A percentile compares a stretch with the other conserved stretches of the same genome.
phyloP scores from a whole-genome alignment of 257 asterid genomes.

The Solanum pennellii region DNA sequence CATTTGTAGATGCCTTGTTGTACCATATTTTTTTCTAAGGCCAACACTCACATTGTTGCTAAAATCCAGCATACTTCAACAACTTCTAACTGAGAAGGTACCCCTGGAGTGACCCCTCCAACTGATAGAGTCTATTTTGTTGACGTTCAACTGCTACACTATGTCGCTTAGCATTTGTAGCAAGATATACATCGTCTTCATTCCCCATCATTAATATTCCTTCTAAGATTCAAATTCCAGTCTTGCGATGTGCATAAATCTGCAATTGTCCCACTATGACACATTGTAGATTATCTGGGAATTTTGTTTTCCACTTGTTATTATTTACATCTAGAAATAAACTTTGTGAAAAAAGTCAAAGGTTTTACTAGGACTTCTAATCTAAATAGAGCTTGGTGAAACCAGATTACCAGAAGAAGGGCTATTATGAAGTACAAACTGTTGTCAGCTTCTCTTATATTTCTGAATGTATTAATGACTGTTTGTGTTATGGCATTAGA shows the following conservation, averaged over 20 bases:
- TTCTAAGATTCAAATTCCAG: neutral
- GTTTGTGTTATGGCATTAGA: neutral
- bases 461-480: neutral
- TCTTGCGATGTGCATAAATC: neutral
- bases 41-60: neutral
- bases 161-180: neutral
- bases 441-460: neutral
- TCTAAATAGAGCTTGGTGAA: neutral
- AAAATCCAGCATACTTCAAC: neutral
- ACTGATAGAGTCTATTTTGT: neutral
- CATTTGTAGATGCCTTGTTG: neutral
- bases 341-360: neutral
- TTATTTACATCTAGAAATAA: neutral
- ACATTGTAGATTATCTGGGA: neutral
- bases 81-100: neutral
- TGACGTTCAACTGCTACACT: neutral
- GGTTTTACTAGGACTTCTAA: neutral
- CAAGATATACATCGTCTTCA: neutral
- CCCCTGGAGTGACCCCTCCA: neutral
- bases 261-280: neutral
- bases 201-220: neutral
- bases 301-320: neutral
- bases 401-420: neutral
- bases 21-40: neutral
- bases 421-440: neutral